Base-by-base conservation (phyloP, 192 early-diverging fungal species). In the Coemansia sp. region DNA sequence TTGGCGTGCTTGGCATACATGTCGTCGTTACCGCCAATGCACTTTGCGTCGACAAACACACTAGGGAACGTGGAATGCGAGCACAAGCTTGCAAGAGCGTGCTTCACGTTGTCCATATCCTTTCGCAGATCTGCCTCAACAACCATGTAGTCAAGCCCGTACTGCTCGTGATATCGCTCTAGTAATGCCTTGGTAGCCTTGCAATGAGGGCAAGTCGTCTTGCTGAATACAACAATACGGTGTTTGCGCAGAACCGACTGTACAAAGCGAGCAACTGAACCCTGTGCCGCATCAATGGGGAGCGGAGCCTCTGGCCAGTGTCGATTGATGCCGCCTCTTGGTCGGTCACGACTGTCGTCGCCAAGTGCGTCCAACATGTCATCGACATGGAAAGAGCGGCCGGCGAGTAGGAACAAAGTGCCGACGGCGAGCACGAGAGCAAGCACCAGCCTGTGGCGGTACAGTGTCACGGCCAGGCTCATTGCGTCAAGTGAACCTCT, bases 121-220 rank as follows among this genome's bases (percentile, higher is more conserved):
- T 81, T 52, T 8, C 66, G 68, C 13, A 45, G 47, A 4, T 64
- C 37, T 34, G 68, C 67, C 59, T 89, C 86, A 1, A 90, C 71
- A 53, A 87, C 86, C 12, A 85, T 63, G 30, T 75, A 69, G 27
- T 61, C 66, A 50, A 82, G 74, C 2, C 75, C 74, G 22, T 61
- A 61, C 2, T 67, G 53, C 4, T 72, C 53, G 24, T 63, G 38
- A 52, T 75, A 75, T 50, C 37, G 15, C 5, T 65, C 67, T 9
- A 91, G 66, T n/a, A 86, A 44, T 2, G 34, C 60, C 84, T 89
- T 89, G 50, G 90, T 82, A n/a, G 70, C 84, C 30, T 63, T 67
- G 75, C 89, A 88, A 75, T 87, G 87, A 52, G 89, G 89, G 68
- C 89, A 91, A 20, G 76, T 84, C 4, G 84, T 69, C 80, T 88